These are phyloP conservation scores for Daldinia concentrica DNA, from an alignment of 495 filamentous ascomycete species.

Conservation along the genomic window DNA sequence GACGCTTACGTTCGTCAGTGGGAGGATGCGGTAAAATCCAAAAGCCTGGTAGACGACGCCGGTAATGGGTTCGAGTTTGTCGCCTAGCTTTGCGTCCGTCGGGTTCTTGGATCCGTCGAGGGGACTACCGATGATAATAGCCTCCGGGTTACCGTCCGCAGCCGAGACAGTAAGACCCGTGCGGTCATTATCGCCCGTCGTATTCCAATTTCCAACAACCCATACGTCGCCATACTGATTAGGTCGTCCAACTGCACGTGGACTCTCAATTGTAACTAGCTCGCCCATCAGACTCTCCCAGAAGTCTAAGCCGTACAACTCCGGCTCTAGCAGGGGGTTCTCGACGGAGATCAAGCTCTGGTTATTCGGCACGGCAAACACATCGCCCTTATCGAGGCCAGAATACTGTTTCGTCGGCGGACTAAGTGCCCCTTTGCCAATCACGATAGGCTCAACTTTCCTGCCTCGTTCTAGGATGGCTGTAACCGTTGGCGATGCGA, in stretches of 20 bases:
- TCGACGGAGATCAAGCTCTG: constrained; percentile 58
- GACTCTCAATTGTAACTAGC: constrained; percentile 60
- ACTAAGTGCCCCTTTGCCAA: constrained; percentile 57
- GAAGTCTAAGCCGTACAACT: constrained; percentile 68
- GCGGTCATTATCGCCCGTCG: constrained; percentile 61
- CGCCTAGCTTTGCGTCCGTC: constrained; percentile 62
- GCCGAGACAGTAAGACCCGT: constrained; percentile 63
- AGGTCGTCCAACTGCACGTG: constrained; percentile 59
- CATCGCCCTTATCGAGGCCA: constrained; percentile 61
- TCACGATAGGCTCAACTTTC: constrained; percentile 59
- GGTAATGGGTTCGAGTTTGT: constrained; percentile 64
- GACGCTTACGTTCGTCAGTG: constrained; percentile 59
- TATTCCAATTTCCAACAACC: constrained; percentile 65
- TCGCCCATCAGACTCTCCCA: constrained; percentile 71
- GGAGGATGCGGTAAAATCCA: constrained; percentile 69
- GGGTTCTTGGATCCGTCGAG: constrained; percentile 68
- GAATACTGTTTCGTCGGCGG: constrained; percentile 65
- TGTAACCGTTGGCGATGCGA: constrained; percentile 59
- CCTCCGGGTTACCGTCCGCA: constrained; percentile 68
- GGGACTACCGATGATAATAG: constrained; percentile 65
- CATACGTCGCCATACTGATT: constrained; percentile 70
- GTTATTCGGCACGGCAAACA: constrained; percentile 65
- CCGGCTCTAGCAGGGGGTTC: constrained; percentile 64
- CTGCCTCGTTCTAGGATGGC: constrained; percentile 56
- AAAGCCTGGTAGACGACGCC: constrained; percentile 66